A percentile compares a stretch with the other conserved stretches of the same genome.
phyloP scores from a whole-genome alignment of 306 rosid genomes.

The Cicer bijugum region DNA sequence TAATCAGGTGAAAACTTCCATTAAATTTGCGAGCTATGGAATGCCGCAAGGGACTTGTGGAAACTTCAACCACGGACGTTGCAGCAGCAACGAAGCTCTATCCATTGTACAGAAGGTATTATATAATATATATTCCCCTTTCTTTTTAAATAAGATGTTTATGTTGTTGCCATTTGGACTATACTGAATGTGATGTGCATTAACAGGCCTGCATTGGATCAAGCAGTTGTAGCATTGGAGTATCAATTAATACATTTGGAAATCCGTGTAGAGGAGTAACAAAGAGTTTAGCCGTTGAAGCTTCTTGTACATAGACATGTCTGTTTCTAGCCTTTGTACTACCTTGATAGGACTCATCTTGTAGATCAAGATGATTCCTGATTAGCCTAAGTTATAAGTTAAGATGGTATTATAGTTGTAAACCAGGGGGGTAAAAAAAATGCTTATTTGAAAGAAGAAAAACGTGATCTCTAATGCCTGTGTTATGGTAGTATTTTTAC shows the following conservation, averaged over 20 bases:
- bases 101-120: slow-evolving; percentile 74
- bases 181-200: slow-evolving; percentile 9
- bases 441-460: background rate
- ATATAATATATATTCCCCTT: background rate
- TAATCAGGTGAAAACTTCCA: slow-evolving; percentile 73
- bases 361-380: slow-evolving; percentile 40
- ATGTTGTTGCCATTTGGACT: background rate
- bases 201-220: slow-evolving; percentile 87
- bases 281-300: slow-evolving; percentile 93
- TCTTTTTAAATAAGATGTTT: background rate
- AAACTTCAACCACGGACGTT: slow-evolving; percentile 66
- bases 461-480: background rate
- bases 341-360: background rate
- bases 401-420: slow-evolving; percentile 24
- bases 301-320: slow-evolving; percentile 60
- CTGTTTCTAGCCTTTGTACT: slow-evolving; percentile 24
- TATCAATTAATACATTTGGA: slow-evolving; percentile 63
- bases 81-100: slow-evolving; percentile 68
- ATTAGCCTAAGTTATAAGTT: slow-evolving; percentile 12
- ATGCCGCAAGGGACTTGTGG: slow-evolving; percentile 84
- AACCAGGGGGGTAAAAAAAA: slow-evolving; percentile 5
- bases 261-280: slow-evolving; percentile 73
- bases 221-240: slow-evolving; percentile 67
- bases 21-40: slow-evolving; percentile 88
- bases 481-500: slow-evolving; percentile 11